Evolutionary conservation across 129 eudicot genomes (phyloP), one percentile per base, ranked within the genome.

Genomic region (Escallonia rubra): DNA sequence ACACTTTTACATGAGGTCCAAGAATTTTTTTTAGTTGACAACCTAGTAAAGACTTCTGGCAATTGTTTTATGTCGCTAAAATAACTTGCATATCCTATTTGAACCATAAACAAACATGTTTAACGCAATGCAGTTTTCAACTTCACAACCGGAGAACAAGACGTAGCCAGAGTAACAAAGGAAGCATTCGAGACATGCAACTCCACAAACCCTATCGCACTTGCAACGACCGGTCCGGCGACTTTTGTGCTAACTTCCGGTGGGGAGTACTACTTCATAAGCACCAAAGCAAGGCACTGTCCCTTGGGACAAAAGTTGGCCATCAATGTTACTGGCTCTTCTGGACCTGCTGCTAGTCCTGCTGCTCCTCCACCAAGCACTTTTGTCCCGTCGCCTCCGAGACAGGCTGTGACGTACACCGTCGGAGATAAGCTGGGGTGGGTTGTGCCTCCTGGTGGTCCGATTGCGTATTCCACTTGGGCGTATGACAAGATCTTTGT

Each of bases 241-340:
- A 80, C 49, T 43, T 39, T 70, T 42, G 64, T 56, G 15, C 73
- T 81, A 38, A 62, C 47, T 39, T 50, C 72, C 9, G 43, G 44
- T 10, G 86, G 86, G 2, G 13, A 8, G 9, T 8, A 63, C 43
- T 74, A 63, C 53, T 81, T 63, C 76, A 68, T 81, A 4, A 59
- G 86, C 57, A 81, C 82, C 4, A 57, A 72, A 7, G 53, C 63
- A 11, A 54, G 40, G 43, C 86, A 81, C 51, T 81, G 86, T 39
- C 3, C 40, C 14, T 16, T 43, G 11, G 86, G 86, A 8, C 81
- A 81, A 15, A 81, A 72, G 34, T 43, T 81, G 53, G 79, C 78
- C 8, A 14, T 81, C 59, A 64, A 69, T 34, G 81, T 81, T 15
- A n/a, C 70, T 3, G 65, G 62, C 2, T 12, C 76, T 9, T 3